Evolutionary conservation across 805 yeast genomes (phyloP), one percentile per base, ranked within the genome.

Genomic region (Zygotorulaspora florentina): DNA sequence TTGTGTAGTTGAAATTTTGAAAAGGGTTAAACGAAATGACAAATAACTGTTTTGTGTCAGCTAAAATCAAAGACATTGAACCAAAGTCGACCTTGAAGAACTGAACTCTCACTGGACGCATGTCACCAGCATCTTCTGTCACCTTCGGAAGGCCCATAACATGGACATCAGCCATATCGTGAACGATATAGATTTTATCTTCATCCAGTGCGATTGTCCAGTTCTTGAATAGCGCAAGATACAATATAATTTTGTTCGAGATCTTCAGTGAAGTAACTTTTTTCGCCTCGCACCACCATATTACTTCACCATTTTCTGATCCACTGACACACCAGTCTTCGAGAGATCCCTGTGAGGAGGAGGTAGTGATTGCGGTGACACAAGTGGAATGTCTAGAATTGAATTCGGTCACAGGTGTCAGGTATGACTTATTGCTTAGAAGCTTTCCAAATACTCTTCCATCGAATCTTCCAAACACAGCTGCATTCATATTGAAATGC

Each of bases 381-480:
- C 61, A 46, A 3, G 60, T 35, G 2, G 52, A 31, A 43, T 66
- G 70, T 16, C 55, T 53, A 3, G 53, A 40, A 39, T 55, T 54
- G 42, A 62, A 62, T 47, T 65, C 67, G 2, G 59, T 53, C 2
- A 63, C 63, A 0, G 69, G 68, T 30, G 61, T 56, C 40, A 64
- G 49, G 43, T 62, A 64, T 0, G 66, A 58, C 38, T 63, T 66
- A 48, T 60, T 66, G 39, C 59, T 59, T 42, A 66, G 53, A 20
- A 61, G 49, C 47, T 65, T 65, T 7, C 67, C 66, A 35, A 57
- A 65, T 1, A 66, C 59, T 39, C 65, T 57, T 8, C 70, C 70
- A 45, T 65, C 69, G 26, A 61, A 64, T 27, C 67, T 62, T 8
- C 70, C 70, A 47, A 65, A 65, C 0, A 64, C 64, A 1, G 67